These are phyloP conservation scores for Aspergillus ostianus DNA, from an alignment of 495 filamentous ascomycete genomes.

Conservation along the genomic window DNA sequence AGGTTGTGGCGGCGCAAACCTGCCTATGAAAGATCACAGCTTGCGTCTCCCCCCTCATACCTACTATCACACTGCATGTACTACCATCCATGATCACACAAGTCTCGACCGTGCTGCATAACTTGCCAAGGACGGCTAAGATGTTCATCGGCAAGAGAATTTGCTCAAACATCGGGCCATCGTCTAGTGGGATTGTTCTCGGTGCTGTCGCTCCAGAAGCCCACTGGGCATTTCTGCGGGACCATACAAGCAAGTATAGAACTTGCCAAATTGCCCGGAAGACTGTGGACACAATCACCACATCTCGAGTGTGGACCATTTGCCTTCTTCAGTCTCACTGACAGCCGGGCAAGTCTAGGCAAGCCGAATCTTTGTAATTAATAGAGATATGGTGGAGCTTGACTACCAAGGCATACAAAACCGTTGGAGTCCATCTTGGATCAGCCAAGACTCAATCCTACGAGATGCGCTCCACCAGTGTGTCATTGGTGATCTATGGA, in stretches of 20 bases:
- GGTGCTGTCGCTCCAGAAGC: no score
- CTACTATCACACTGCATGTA: neutral
- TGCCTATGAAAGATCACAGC: neutral
- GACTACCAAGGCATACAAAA: neutral
- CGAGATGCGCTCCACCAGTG: neutral
- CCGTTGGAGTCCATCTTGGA: neutral
- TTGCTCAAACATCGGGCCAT: no score
- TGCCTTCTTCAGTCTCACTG: neutral
- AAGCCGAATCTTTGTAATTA: neutral
- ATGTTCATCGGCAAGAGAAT: neutral
- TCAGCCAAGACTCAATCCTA: neutral
- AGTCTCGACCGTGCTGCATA: neutral
- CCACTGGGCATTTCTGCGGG: no score
- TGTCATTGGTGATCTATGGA: neutral
- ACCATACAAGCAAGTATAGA: no score
- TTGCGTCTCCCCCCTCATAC: neutral
- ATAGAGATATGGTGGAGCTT: neutral
- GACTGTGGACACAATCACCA: no score
- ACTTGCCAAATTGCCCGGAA: no score
- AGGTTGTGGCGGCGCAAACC: neutral
- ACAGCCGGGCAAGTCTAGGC: neutral
- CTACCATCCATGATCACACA: neutral
- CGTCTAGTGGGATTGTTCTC: no score
- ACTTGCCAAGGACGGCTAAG: neutral
- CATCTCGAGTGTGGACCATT: neutral